Conservation (phyloP, 2,329 filamentous ascomycete species). For the Cercospora zeae-maydis region DNA sequence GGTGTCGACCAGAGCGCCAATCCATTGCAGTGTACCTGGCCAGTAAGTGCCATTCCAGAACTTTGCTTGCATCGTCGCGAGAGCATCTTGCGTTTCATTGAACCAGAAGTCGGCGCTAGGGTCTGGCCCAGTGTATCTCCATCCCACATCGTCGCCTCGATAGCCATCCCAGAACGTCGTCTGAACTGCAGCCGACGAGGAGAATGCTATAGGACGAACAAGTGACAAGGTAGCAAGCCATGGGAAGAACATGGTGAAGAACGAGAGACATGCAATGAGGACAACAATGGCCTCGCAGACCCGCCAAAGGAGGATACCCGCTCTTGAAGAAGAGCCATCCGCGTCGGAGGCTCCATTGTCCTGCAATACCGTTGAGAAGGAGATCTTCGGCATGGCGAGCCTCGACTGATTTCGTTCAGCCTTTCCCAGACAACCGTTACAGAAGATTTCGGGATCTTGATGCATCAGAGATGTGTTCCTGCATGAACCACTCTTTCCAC, state of each 20-base stretch:
- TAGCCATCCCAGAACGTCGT: slow-evolving; percentile 20
- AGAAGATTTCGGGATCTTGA: not conserved
- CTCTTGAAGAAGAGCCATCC: not conserved
- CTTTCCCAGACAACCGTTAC: slow-evolving; percentile 1
- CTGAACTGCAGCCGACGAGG: slow-evolving; percentile 1
- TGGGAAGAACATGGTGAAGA: slow-evolving; percentile 15
- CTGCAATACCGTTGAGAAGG: not conserved
- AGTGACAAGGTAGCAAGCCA: slow-evolving; percentile 9
- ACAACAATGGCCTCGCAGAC: slow-evolving; percentile 1
- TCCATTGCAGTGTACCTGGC: slow-evolving; percentile 29
- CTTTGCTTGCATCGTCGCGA: slow-evolving; percentile 30
- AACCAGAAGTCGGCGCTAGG: slow-evolving; percentile 27
- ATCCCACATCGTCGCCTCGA: slow-evolving; percentile 12
- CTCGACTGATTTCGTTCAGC: slow-evolving; percentile 1
- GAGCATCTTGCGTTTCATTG: slow-evolving; percentile 27
- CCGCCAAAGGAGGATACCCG: not conserved
- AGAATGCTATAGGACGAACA: not conserved
- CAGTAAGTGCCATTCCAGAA: slow-evolving; percentile 35
- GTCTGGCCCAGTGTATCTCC: slow-evolving; percentile 22
- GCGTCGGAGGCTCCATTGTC: not conserved
- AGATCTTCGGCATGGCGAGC: slow-evolving; percentile 2
- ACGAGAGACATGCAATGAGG: slow-evolving; percentile 9
- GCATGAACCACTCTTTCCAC: not conserved
- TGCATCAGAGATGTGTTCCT: not conserved
- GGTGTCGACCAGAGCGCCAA: slow-evolving; percentile 30